phyloP scores from a whole-genome alignment of 2,329 filamentous ascomycete genomes.

The Lachnellula subtilissima region DNA sequence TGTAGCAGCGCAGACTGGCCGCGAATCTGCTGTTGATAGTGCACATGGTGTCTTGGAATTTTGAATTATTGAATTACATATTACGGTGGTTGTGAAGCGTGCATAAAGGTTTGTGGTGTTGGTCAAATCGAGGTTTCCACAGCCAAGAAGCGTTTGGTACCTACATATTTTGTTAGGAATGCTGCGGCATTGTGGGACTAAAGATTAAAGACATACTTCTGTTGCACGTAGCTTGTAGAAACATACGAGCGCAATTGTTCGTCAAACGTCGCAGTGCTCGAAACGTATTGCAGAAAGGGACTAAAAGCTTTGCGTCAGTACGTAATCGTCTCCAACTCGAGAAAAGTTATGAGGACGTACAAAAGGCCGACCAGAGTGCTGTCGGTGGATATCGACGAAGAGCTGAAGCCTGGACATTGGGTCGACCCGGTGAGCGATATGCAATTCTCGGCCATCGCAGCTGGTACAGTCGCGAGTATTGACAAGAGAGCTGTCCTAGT shows the following conservation, averaged over 20 bases:
- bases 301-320: conserved; percentile 41
- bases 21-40: conserved; percentile 57
- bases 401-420: conserved; percentile 66
- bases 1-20: conserved; percentile 81
- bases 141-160: conserved; percentile 78
- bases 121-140: conserved; percentile 67
- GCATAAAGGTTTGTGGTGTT: conserved; percentile 83
- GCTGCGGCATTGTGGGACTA: background rate
- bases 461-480: conserved; percentile 26
- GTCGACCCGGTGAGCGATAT: conserved; percentile 68
- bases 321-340: conserved; percentile 9
- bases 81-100: conserved; percentile 82
- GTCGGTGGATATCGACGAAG: conserved; percentile 66
- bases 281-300: conserved; percentile 80
- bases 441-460: conserved; percentile 37
- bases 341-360: conserved; percentile 43
- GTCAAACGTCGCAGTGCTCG: conserved; percentile 73
- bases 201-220: conserved; percentile 58
- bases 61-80: conserved; percentile 93
- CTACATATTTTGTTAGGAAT: conserved; percentile 45
- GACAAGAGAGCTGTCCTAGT: conserved; percentile 26
- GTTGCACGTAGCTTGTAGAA: conserved; percentile 65
- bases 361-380: conserved; percentile 54
- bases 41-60: conserved; percentile 70
- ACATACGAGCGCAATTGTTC: conserved; percentile 68